These are phyloP conservation scores for Mycena capillaripes DNA, from an alignment of 768 basidiomycete species.

Conservation along the genomic window DNA sequence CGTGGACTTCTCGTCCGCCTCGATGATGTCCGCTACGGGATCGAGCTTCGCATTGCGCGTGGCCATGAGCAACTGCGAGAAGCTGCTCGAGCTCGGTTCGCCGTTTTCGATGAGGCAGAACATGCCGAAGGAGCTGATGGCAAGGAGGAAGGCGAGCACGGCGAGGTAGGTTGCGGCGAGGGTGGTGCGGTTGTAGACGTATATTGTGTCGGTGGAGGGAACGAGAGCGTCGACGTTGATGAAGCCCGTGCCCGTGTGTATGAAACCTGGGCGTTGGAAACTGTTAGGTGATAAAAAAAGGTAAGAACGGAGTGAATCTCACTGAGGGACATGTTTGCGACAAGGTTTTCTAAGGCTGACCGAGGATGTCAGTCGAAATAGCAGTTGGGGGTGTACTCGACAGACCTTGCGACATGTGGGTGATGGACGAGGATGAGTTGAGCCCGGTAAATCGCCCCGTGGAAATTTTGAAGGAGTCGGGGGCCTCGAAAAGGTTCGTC, in stretches of 20 bases:
- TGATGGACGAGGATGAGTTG: too few relatives aligned
- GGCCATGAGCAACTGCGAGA: constrained; percentile 7
- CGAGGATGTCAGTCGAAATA: too few relatives aligned
- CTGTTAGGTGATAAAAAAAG: background rate
- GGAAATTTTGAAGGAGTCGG: too few relatives aligned
- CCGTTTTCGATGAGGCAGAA: constrained; percentile 12
- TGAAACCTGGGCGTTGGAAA: constrained; percentile 1
- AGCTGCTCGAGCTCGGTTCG: constrained; percentile 7
- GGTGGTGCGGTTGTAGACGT: constrained; percentile 1
- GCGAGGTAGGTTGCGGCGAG: constrained; percentile 19
- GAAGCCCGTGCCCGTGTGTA: background rate
- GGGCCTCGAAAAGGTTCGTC: too few relatives aligned
- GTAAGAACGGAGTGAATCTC: too few relatives aligned
- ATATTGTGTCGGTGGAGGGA: background rate
- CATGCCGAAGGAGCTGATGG: constrained; percentile 12
- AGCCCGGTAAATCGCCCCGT: too few relatives aligned
- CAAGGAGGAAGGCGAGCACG: background rate
- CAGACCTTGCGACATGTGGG: too few relatives aligned
- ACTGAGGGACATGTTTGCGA: too few relatives aligned
- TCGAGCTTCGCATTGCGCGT: constrained; percentile 20
- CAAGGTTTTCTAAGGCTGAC: too few relatives aligned
- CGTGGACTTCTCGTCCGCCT: too few relatives aligned
- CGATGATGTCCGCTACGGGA: background rate
- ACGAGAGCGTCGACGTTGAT: constrained; percentile 3
- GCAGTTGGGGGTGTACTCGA: too few relatives aligned